Conservation (phyloP, 2,329 filamentous ascomycete genomes). For the Fusarium concolor region DNA sequence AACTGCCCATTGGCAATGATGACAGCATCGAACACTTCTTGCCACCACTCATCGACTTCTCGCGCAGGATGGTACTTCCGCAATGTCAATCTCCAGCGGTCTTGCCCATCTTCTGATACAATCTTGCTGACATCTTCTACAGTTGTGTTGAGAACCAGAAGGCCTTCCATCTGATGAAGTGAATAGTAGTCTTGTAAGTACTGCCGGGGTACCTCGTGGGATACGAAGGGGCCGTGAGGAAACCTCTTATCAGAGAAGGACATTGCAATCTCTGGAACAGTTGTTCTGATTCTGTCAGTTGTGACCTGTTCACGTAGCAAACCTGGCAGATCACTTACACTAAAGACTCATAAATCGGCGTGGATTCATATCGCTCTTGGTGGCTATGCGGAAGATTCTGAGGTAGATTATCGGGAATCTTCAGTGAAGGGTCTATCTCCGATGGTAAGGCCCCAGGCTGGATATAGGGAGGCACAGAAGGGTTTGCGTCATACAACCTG, state of each 20-base stretch:
- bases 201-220: not conserved
- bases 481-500: not conserved
- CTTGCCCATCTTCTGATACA: not conserved
- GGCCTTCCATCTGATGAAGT: not conserved
- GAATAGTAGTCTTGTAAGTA: not conserved
- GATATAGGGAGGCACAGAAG: rapidly evolving
- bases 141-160: not conserved
- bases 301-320: too few relatives aligned
- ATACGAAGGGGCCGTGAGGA: not conserved
- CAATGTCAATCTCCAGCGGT: not conserved
- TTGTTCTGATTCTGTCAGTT: not conserved
- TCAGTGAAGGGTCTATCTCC: not conserved
- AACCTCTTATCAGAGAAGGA: not conserved
- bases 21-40: not conserved
- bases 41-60: not conserved
- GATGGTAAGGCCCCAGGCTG: not conserved
- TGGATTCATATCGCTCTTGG: not conserved
- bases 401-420: not conserved
- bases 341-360: not conserved
- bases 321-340: rapidly evolving
- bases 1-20: not conserved
- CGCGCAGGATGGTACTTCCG: not conserved
- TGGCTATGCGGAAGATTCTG: not conserved
- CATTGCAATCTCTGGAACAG: not conserved
- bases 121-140: not conserved